A percentile compares a stretch with the other conserved stretches of the same genome.
Conservation (phyloP, 768 basidiomycete genomes). For the Suillus brevipes region DNA sequence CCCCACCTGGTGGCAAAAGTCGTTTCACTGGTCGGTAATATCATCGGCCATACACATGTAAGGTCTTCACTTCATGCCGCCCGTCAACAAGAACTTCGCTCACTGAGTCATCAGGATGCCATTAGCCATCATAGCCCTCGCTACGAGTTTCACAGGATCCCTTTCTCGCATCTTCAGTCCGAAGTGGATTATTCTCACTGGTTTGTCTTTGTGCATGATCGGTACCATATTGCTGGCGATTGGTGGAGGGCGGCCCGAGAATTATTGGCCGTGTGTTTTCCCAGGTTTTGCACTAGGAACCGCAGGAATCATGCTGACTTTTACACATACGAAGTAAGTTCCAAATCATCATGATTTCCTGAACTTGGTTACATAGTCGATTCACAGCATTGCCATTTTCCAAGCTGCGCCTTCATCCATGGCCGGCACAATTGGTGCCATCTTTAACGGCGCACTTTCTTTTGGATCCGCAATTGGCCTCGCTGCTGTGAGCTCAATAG, state of each 20-base stretch:
- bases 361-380: no score
- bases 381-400: slow-evolving; percentile 49
- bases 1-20: slow-evolving; percentile 39
- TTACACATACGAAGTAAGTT: slow-evolving; percentile 33
- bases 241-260: slow-evolving; percentile 38
- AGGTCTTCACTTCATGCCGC: slow-evolving; percentile 11
- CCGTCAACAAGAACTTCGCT: neutral
- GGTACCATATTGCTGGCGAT: slow-evolving; percentile 44
- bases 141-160: slow-evolving; percentile 40
- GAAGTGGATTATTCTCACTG: slow-evolving; percentile 49
- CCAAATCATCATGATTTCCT: no score
- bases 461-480: slow-evolving; percentile 53
- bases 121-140: slow-evolving; percentile 39
- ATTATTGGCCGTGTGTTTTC: slow-evolving; percentile 50
- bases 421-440: slow-evolving; percentile 56
- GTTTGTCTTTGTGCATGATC: slow-evolving; percentile 37
- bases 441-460: slow-evolving; percentile 55
- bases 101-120: slow-evolving; percentile 34
- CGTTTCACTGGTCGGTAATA: slow-evolving; percentile 43
- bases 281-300: slow-evolving; percentile 52
- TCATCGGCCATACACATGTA: slow-evolving; percentile 42
- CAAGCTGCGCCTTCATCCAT: slow-evolving; percentile 45
- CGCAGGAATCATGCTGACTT: slow-evolving; percentile 45
- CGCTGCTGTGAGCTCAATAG: slow-evolving; percentile 50
- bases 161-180: slow-evolving; percentile 37